phyloP scores from a whole-genome alignment of 2,329 filamentous ascomycete species.

The Pseudocercospora vitis region DNA sequence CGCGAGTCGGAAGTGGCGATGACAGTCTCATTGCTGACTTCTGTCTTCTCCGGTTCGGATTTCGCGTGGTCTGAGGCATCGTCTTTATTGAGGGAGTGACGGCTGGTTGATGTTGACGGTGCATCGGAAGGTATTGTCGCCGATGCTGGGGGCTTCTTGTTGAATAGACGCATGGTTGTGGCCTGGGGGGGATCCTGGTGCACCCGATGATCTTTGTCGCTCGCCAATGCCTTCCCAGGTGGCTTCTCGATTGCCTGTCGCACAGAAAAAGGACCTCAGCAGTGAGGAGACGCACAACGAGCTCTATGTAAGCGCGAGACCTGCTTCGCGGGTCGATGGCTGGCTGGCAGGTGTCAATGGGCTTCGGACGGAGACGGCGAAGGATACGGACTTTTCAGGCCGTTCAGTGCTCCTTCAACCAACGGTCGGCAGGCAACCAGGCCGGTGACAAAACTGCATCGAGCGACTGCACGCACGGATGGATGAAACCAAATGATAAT shows the following conservation, averaged over 20 bases:
- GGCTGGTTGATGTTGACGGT: conserved; percentile 8
- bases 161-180: conserved; percentile 26
- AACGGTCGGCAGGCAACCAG: not conserved
- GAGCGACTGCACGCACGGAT: not conserved
- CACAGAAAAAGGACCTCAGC: not conserved
- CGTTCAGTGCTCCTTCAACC: not conserved
- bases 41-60: conserved; percentile 18
- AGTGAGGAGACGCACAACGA: not conserved
- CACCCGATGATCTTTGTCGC: not conserved
- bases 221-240: too few species aligned
- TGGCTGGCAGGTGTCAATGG: not conserved
- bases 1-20: conserved; percentile 8
- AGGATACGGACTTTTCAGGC: not conserved
- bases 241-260: too few species aligned
- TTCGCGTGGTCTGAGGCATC: conserved; percentile 19
- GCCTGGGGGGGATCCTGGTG: conserved; percentile 1
- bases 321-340: not conserved
- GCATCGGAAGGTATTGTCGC: conserved; percentile 10
- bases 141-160: conserved; percentile 19
- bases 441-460: not conserved
- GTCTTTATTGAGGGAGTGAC: conserved; percentile 15
- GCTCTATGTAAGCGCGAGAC: not conserved
- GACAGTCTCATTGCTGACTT: not conserved
- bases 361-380: not conserved
- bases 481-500: conserved; percentile 1